phyloP scores from a whole-genome alignment of 176 grass and related monocot species.

The Tuctoria greenei region DNA sequence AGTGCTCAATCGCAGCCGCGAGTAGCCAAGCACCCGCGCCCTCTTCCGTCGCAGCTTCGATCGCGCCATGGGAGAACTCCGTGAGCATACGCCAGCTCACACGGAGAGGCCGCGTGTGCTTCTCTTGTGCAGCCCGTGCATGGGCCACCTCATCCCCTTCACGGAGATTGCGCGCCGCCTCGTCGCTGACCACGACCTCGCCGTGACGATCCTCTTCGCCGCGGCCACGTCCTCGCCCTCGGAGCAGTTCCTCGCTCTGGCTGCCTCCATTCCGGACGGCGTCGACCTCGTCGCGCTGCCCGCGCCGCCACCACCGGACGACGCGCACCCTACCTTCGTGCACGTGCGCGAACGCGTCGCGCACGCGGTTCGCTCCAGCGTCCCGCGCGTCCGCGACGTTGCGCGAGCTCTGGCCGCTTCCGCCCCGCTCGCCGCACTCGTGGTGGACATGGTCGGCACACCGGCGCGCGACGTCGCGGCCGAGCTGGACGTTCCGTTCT shows the following conservation, averaged over 20 bases:
- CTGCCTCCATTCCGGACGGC: neutral
- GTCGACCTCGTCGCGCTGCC: too few species aligned
- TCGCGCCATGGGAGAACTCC: neutral
- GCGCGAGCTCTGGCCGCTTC: neutral
- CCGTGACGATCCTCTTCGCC: neutral
- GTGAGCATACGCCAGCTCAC: too few species aligned
- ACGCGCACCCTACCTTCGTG: neutral
- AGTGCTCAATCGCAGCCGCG: too few species aligned
- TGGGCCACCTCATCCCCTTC: neutral
- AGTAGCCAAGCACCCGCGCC: too few species aligned
- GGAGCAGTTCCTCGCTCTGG: conserved; percentile 37
- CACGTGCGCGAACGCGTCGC: neutral
- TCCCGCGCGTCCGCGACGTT: neutral
- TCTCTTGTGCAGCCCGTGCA: neutral
- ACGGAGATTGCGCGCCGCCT: neutral
- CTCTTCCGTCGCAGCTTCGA: too few species aligned
- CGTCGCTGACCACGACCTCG: neutral
- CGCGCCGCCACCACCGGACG: neutral
- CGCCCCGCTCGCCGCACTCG: conserved; percentile 43
- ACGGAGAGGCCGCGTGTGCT: neutral
- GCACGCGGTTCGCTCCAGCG: neutral
- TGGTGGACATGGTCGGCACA: conserved; percentile 49
- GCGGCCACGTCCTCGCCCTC: neutral
- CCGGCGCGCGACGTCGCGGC: conserved; percentile 30
- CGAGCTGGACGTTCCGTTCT: conserved; percentile 37